Evolutionary conservation across 768 basidiomycete species (phyloP).

Genomic region (Phanerodontia chrysosporium): DNA sequence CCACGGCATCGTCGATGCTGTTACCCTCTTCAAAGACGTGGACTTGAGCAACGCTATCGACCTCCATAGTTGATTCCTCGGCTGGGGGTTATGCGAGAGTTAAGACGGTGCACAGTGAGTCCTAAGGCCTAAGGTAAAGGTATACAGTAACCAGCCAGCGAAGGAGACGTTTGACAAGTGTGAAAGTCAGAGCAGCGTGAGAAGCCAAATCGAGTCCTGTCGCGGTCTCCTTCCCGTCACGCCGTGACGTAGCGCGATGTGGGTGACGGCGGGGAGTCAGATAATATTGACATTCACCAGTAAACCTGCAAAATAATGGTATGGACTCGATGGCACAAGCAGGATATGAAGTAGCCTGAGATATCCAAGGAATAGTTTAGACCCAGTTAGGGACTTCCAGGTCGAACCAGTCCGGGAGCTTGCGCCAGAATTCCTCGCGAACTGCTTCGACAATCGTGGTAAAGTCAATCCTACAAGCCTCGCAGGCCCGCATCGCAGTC

Average conservation of each 20-base stretch:
- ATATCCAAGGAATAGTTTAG: conserved; percentile 1
- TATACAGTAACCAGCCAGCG: too few relatives aligned
- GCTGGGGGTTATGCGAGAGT: too few relatives aligned
- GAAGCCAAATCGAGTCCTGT: background rate
- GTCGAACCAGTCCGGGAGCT: conserved; percentile 63
- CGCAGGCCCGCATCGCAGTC: conserved; percentile 54
- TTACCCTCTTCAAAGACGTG: background rate
- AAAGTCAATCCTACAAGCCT: conserved; percentile 61
- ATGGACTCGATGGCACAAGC: too few relatives aligned
- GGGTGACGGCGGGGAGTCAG: too few relatives aligned
- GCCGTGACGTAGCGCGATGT: background rate
- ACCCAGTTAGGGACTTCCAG: conserved; percentile 41
- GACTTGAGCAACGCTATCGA: background rate
- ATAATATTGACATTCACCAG: too few relatives aligned
- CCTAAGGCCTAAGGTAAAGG: too few relatives aligned
- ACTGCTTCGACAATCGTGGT: conserved; percentile 53
- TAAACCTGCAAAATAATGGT: too few relatives aligned
- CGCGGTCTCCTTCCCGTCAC: background rate
- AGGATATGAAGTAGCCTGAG: background rate
- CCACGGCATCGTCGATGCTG: background rate
- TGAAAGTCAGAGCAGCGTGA: background rate
- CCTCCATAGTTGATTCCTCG: too few relatives aligned
- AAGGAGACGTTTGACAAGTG: too few relatives aligned
- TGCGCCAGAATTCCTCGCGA: conserved; percentile 62
- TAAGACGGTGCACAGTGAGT: too few relatives aligned